These are phyloP conservation scores for Blastomyces parvus DNA, from an alignment of 2,329 filamentous ascomycete species.

Conservation along the genomic window DNA sequence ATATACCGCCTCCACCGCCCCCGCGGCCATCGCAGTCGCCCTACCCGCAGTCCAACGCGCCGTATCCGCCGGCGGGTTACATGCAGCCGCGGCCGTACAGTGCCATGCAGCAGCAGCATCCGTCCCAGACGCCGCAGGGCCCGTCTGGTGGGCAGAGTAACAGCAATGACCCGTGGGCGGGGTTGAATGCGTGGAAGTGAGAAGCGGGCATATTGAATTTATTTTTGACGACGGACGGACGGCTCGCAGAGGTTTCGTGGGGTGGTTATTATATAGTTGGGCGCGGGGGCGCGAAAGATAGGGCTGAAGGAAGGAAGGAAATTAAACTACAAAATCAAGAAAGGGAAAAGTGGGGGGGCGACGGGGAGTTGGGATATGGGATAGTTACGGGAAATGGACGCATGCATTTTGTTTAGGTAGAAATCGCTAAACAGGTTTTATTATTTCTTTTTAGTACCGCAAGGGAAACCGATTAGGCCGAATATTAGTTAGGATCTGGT, in stretches of 20 bases:
- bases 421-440: not conserved
- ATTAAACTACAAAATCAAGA: not conserved
- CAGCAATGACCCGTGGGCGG: constrained; percentile 57
- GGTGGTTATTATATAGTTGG: too few species aligned
- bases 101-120: constrained; percentile 30
- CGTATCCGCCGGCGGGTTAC: constrained; percentile 40
- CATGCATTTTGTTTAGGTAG: not conserved
- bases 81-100: constrained; percentile 41
- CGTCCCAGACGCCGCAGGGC: constrained; percentile 23
- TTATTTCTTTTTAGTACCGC: not conserved
- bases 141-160: constrained; percentile 21
- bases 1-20: constrained; percentile 58
- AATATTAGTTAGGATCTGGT: not conserved
- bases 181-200: constrained; percentile 60
- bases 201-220: not conserved
- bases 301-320: too few species aligned
- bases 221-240: too few species aligned
- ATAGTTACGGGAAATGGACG: not conserved
- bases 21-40: constrained; percentile 51
- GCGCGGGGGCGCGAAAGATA: too few species aligned
- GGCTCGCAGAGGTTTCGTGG: not conserved
- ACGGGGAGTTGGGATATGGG: not conserved
- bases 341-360: not conserved
- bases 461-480: not conserved
- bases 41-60: constrained; percentile 39